A percentile compares a stretch with the other conserved stretches of the same genome.
These are phyloP conservation scores for Monoraphidium neglectum DNA, from an alignment of 139 green algal genomes.

Conservation along the genomic window DNA sequence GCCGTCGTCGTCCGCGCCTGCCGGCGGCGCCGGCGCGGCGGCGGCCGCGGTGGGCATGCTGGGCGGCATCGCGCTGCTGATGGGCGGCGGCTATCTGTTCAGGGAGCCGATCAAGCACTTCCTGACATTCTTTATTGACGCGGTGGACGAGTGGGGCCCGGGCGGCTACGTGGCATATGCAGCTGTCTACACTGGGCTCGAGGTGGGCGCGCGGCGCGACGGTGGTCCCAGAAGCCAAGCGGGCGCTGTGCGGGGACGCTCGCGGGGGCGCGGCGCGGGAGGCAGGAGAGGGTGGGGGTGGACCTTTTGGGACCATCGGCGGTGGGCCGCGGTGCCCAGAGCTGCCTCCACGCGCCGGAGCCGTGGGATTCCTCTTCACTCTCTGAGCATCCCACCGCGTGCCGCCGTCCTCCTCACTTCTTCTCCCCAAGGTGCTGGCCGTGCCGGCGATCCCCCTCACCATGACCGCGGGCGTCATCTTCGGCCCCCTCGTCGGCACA, in stretches of 20 bases:
- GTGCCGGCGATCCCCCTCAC: slow-evolving; percentile 86
- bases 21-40: background rate
- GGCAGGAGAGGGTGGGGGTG: too few relatives aligned
- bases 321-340: too few relatives aligned
- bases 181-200: slow-evolving; percentile 65
- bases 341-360: too few relatives aligned
- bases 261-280: too few relatives aligned
- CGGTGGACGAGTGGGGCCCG: slow-evolving; percentile 72
- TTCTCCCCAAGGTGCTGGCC: slow-evolving; percentile 45
- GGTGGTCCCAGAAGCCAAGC: too few relatives aligned
- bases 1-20: background rate
- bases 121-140: slow-evolving; percentile 65
- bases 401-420: too few relatives aligned
- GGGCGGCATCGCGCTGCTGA: slow-evolving; percentile 46
- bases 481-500: slow-evolving; percentile 77
- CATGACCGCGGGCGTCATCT: slow-evolving; percentile 89
- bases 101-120: slow-evolving; percentile 63
- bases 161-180: slow-evolving; percentile 74
- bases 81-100: slow-evolving; percentile 53
- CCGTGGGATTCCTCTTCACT: too few relatives aligned
- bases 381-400: too few relatives aligned
- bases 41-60: slow-evolving; percentile 41
- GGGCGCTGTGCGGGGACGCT: too few relatives aligned
- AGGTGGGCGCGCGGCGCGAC: background rate
- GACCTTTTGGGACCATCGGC: too few relatives aligned